Conservation (phyloP, 345 rosid genomes). For the Sisymbrium irio region DNA sequence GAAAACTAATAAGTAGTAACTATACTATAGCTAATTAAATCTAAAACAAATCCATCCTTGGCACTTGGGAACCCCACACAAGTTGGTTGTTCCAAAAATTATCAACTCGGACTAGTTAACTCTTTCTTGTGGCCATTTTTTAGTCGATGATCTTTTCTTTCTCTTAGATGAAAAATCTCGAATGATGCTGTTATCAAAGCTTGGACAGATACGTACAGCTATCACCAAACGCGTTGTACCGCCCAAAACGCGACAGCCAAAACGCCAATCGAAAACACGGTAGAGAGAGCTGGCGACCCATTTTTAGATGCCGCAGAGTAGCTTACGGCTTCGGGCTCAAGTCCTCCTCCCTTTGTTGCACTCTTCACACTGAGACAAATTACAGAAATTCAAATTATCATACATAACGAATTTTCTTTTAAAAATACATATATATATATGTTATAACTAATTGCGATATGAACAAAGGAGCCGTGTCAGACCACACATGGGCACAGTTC, state of each 20-base stretch:
- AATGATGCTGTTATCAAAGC: background rate
- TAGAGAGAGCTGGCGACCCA: conserved; percentile 6
- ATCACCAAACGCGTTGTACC: conserved; percentile 20
- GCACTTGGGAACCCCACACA: background rate
- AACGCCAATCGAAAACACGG: conserved; percentile 1
- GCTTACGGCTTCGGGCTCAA: conserved; percentile 29
- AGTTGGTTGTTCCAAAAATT: background rate
- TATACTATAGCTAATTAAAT: background rate
- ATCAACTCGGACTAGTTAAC: background rate
- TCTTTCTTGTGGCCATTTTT: background rate
- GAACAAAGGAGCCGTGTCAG: conserved; percentile 33
- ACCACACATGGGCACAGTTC: conserved; percentile 23
- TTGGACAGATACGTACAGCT: background rate
- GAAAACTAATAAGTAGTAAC: background rate
- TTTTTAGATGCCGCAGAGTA: conserved; percentile 25
- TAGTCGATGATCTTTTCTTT: background rate
- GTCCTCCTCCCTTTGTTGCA: conserved; percentile 22
- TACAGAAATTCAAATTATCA: background rate
- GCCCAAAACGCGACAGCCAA: conserved; percentile 18
- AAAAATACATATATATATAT: background rate
- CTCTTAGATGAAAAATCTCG: background rate
- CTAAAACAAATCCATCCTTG: background rate
- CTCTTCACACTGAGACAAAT: conserved; percentile 30
- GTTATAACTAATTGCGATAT: background rate
- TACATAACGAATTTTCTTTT: too few relatives aligned